Base-by-base conservation (phyloP, 345 rosid genomes). In the Isatis tinctoria region DNA sequence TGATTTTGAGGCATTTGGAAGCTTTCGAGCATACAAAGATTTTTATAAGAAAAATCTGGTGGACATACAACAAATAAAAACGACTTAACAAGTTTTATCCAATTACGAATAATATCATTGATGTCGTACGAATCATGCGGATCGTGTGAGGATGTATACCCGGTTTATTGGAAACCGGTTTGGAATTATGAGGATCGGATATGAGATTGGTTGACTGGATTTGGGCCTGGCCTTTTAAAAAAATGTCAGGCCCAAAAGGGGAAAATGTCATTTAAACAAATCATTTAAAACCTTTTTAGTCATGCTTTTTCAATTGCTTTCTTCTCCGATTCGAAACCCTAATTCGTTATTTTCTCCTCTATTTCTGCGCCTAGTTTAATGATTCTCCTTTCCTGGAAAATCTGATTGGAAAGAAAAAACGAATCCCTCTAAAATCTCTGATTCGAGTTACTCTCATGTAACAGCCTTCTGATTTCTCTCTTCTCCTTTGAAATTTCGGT, bases 221-320 rank as follows among this genome's bases (percentile, higher is more conserved):
- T 30, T 63, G 76, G 76, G 70, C 36, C 70, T 40, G 36, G 63
- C 54, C 69, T 51, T 28, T 13, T 17, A 51, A 62, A 16, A 16
- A n/a, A n/a, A n/a, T n/a, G n/a, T n/a, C n/a, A n/a, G n/a, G n/a
- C n/a, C n/a, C n/a, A n/a, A n/a, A n/a, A n/a, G n/a, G n/a, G n/a
- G n/a, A n/a, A n/a, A n/a, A n/a, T n/a, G n/a, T n/a, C n/a, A n/a
- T n/a, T n/a, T n/a, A n/a, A n/a, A n/a, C n/a, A n/a, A n/a, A n/a
- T n/a, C n/a, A n/a, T n/a, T n/a, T n/a, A n/a, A n/a, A n/a, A n/a
- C n/a, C n/a, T n/a, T n/a, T n/a, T n/a, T n/a, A n/a, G n/a, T 13
- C 12, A 26, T 13, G 13, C 40, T 6, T 59, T 10, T 12, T 26
- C 5, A 33, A 30, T 49, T 26, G 32, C 4, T 18, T 49, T 60